Conservation (phyloP, 2,329 filamentous ascomycete genomes). For the Sclerotinia nivalis region DNA sequence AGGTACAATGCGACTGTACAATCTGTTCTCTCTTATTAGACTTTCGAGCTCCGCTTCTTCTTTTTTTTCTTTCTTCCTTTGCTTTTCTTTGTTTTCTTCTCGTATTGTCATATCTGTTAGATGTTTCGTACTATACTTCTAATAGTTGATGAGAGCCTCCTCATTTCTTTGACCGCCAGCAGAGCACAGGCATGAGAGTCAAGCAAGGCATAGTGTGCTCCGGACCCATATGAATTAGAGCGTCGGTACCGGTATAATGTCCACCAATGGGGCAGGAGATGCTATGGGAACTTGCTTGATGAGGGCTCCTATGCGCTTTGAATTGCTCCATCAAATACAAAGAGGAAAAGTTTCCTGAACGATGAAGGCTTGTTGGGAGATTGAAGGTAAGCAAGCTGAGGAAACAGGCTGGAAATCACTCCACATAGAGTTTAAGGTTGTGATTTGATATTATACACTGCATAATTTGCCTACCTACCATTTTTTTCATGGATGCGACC, state of each 20-base stretch:
- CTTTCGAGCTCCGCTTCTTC: constrained; percentile 15
- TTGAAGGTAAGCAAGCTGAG: background rate
- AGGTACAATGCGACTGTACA: background rate
- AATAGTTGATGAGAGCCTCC: constrained; percentile 18
- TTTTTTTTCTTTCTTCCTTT: background rate
- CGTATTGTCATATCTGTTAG: constrained; percentile 19
- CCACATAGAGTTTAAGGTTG: constrained; percentile 15
- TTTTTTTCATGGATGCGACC: constrained; percentile 9
- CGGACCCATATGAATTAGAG: constrained; percentile 9
- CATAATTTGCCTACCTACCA: constrained; percentile 10
- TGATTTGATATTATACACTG: constrained; percentile 16
- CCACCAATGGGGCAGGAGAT: constrained; percentile 18
- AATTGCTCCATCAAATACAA: constrained; percentile 12
- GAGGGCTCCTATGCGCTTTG: constrained; percentile 13
- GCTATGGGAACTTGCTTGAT: constrained; percentile 14
- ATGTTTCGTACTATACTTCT: constrained; percentile 21
- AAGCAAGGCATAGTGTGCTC: constrained; percentile 22
- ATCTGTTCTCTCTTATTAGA: constrained; percentile 1
- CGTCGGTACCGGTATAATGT: constrained; percentile 16
- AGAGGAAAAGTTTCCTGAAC: constrained; percentile 15
- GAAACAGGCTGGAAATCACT: constrained; percentile 7
- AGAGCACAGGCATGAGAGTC: constrained; percentile 21
- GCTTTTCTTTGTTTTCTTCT: constrained; percentile 1
- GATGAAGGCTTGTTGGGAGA: constrained; percentile 17
- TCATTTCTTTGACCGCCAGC: constrained; percentile 25